Evolutionary conservation across 441 rosid genomes (phyloP).

Genomic region (Erodium trifolium): DNA sequence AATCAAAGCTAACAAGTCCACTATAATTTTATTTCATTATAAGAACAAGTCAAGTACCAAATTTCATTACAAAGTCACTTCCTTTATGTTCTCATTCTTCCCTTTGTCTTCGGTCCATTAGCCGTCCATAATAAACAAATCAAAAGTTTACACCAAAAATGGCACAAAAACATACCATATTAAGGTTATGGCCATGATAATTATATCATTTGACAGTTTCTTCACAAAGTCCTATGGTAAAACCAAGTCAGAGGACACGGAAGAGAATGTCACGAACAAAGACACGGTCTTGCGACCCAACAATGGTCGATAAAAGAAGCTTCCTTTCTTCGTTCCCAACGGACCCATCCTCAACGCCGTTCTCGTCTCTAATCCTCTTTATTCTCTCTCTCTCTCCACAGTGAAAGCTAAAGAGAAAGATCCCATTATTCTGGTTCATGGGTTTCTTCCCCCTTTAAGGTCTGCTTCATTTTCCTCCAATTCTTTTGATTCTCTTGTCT

Average conservation of each 20-base stretch:
- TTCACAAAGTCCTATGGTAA: neutral
- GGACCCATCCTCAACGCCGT: slow-evolving; percentile 12
- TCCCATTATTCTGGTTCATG: slow-evolving; percentile 4
- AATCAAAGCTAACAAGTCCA: no score
- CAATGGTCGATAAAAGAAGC: slow-evolving; percentile 21
- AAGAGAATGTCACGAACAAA: neutral
- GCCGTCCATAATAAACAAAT: no score
- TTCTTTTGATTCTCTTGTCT: neutral
- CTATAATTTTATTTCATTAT: no score
- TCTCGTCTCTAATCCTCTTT: neutral
- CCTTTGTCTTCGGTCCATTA: no score
- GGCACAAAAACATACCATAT: no score
- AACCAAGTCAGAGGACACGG: neutral
- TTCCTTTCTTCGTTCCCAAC: slow-evolving; percentile 23
- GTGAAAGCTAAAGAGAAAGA: neutral
- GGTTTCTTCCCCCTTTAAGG: slow-evolving; percentile 7
- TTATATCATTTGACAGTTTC: no score
- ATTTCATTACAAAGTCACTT: no score
- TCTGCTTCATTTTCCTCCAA: neutral
- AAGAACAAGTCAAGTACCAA: no score
- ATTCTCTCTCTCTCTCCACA: neutral
- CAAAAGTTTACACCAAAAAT: no score
- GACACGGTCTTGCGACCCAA: slow-evolving; percentile 3
- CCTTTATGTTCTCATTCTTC: no score
- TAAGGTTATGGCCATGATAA: no score